Conservation (phyloP, 768 basidiomycete genomes). For the Pulveroboletus sp. region DNA sequence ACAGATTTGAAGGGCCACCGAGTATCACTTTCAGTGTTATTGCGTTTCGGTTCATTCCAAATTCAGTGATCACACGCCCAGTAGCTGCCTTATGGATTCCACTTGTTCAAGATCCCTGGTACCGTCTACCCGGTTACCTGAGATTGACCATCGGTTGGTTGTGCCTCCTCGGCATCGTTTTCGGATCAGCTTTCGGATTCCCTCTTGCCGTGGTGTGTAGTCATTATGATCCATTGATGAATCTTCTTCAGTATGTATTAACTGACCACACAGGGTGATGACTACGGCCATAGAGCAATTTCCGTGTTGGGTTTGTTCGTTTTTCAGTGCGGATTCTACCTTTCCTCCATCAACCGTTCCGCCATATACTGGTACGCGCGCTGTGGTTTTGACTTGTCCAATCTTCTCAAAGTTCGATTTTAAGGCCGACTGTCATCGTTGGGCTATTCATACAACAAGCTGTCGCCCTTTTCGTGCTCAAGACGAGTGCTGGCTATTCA, state of each 20-base stretch:
- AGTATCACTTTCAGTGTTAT: conserved; percentile 48
- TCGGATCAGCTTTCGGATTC: conserved; percentile 88
- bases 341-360: conserved; percentile 57
- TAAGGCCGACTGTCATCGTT: conserved; percentile 81
- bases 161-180: conserved; percentile 68
- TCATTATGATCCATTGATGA: neutral
- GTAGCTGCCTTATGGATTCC: conserved; percentile 69
- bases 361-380: conserved; percentile 69
- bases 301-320: conserved; percentile 75
- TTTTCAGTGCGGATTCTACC: conserved; percentile 75
- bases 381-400: neutral
- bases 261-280: conserved; percentile 43
- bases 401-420: conserved; percentile 1
- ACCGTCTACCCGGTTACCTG: conserved; percentile 46
- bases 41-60: conserved; percentile 82
- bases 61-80: conserved; percentile 64
- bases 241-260: conserved; percentile 14
- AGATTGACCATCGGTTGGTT: conserved; percentile 72
- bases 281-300: conserved; percentile 78
- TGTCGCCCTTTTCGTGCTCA: conserved; percentile 86
- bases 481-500: conserved; percentile 74
- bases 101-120: conserved; percentile 63
- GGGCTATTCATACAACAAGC: conserved; percentile 83
- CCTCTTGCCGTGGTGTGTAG: conserved; percentile 47
- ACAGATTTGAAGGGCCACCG: neutral